phyloP scores from a whole-genome alignment of 2,329 filamentous ascomycete genomes.

The Fusarium anthophilum region DNA sequence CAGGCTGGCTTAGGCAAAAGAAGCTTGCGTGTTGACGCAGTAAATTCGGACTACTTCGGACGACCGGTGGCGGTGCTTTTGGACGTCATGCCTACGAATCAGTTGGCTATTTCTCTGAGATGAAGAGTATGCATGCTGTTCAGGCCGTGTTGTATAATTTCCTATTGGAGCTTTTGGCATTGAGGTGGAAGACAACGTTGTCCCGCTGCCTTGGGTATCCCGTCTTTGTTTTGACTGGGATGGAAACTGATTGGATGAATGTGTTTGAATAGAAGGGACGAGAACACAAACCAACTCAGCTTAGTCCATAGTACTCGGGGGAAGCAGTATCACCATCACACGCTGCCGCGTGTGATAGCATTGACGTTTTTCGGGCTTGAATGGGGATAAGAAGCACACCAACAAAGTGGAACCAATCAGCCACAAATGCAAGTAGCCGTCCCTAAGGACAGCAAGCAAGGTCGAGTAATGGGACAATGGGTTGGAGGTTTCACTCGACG shows the following conservation, averaged over 20 bases:
- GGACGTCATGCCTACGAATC: background rate
- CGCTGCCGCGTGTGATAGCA: conserved; percentile 4
- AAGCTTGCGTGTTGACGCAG: conserved; percentile 20
- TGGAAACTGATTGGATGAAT: conserved; percentile 14
- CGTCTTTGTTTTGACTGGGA: background rate
- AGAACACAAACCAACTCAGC: conserved; percentile 1
- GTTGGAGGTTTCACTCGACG: background rate
- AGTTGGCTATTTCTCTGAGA: conserved; percentile 3
- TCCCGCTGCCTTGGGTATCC: conserved; percentile 30
- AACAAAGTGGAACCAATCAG: conserved; percentile 23
- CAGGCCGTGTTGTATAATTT: background rate
- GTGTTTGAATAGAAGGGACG: conserved; percentile 16
- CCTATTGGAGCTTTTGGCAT: conserved; percentile 22
- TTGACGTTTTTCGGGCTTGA: background rate
- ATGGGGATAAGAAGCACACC: conserved; percentile 1
- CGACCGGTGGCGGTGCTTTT: background rate
- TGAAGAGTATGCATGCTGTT: conserved; percentile 16
- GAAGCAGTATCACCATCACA: conserved; percentile 10
- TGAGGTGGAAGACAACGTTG: conserved; percentile 13
- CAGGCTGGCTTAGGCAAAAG: conserved; percentile 10
- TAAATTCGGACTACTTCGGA: background rate
- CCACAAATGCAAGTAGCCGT: conserved; percentile 21
- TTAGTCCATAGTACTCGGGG: background rate
- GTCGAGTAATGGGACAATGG: background rate
- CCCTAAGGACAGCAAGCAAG: background rate